Evolutionary conservation across 2,329 filamentous ascomycete species (phyloP).

Genomic region (Fusarium chlamydosporum): DNA sequence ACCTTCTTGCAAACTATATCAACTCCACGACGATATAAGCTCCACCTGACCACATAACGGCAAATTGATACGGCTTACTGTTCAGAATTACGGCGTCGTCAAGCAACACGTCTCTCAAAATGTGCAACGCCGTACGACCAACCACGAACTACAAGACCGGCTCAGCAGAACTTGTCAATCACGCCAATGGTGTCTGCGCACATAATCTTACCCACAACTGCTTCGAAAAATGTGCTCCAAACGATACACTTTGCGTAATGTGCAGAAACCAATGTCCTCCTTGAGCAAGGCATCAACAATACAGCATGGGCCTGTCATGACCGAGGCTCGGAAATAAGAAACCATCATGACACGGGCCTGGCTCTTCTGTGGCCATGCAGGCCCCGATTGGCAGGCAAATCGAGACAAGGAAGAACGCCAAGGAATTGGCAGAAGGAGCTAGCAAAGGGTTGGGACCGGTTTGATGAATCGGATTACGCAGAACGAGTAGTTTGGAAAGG

Average conservation of each 20-base stretch:
- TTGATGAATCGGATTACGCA: conserved; percentile 27
- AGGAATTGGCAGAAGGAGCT: conserved; percentile 8
- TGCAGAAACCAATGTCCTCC: conserved; percentile 45
- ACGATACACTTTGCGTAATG: conserved; percentile 46
- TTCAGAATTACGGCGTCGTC: not conserved
- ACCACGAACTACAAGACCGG: conserved; percentile 12
- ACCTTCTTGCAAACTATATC: conserved; percentile 1
- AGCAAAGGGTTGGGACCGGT: not conserved
- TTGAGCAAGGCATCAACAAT: not conserved
- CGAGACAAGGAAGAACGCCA: conserved; percentile 3
- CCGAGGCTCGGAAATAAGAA: conserved; percentile 1
- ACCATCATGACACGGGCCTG: conserved; percentile 10
- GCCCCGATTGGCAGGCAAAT: not conserved
- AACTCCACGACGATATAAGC: not conserved
- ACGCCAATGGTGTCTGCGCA: conserved; percentile 46
- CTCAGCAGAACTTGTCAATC: conserved; percentile 36
- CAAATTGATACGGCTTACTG: no score
- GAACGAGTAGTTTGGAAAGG: conserved; percentile 20
- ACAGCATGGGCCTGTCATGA: conserved; percentile 1
- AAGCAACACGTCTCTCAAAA: not conserved
- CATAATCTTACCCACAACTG: conserved; percentile 48
- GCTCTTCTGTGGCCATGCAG: not conserved
- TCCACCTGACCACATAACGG: not conserved
- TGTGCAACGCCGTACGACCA: conserved; percentile 13
- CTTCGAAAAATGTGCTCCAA: conserved; percentile 37